Conservation (phyloP, 805 yeast genomes). For the Kregervanrija pseudodelftensis region DNA sequence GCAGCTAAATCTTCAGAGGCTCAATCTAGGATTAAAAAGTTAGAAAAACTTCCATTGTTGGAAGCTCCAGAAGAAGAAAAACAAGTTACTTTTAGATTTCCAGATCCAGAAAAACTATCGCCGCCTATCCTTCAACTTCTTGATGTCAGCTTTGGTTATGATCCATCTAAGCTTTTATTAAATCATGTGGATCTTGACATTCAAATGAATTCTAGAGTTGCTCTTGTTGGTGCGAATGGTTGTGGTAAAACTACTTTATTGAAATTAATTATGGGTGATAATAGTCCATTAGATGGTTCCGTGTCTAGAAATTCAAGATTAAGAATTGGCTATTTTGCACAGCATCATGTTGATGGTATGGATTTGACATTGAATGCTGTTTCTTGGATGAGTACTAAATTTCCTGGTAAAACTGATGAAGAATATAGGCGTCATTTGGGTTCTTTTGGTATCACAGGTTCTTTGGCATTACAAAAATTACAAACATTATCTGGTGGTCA, state of each 20-base stretch:
- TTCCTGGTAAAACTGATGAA: constrained; percentile 92
- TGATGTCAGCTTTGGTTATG: constrained; percentile 82
- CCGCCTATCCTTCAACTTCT: constrained; percentile 91
- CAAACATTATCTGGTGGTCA: constrained; percentile 93
- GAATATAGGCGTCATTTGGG: constrained; percentile 96
- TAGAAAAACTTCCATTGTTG: constrained; percentile 87
- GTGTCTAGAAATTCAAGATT: constrained; percentile 77
- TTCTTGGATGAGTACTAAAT: constrained; percentile 83
- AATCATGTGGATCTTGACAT: constrained; percentile 81
- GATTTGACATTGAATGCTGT: constrained; percentile 81
- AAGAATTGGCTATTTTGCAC: constrained; percentile 95
- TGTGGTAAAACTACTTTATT: constrained; percentile 96
- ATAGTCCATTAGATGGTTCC: constrained; percentile 69
- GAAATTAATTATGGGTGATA: constrained; percentile 74
- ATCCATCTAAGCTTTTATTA: constrained; percentile 54
- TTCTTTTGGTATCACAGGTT: constrained; percentile 93
- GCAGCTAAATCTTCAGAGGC: constrained; percentile 98
- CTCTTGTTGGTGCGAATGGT: constrained; percentile 98
- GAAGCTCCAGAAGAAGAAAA: constrained; percentile 95
- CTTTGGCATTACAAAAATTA: constrained; percentile 88
- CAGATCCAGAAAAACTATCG: constrained; percentile 87
- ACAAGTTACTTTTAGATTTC: constrained; percentile 78
- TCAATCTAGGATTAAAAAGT: constrained; percentile 92
- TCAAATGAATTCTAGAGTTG: constrained; percentile 91
- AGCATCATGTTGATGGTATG: constrained; percentile 98